Conservation (phyloP, 2,329 filamentous ascomycete species). For the Trichoderma atroviride region DNA sequence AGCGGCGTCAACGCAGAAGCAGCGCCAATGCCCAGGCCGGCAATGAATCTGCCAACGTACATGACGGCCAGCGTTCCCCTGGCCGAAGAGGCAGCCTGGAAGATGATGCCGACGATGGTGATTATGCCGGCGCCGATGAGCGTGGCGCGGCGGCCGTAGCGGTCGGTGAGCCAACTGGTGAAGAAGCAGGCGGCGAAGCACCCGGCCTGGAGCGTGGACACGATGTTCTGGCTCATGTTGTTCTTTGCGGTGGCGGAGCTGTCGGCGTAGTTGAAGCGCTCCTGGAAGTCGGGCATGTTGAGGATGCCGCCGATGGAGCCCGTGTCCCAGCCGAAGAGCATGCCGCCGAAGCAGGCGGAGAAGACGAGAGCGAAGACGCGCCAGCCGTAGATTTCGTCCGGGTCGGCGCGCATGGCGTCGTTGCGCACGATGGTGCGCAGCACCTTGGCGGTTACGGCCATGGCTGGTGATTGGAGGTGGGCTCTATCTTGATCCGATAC, state of each 20-base stretch:
- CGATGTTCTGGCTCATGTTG: slow-evolving; percentile 66
- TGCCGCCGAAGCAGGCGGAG: slow-evolving; percentile 69
- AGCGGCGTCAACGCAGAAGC: slow-evolving; percentile 50
- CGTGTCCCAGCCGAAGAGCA: slow-evolving; percentile 56
- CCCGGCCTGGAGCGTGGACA: slow-evolving; percentile 70
- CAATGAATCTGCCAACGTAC: slow-evolving; percentile 64
- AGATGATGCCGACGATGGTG: slow-evolving; percentile 62
- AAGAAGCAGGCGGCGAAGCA: slow-evolving; percentile 66
- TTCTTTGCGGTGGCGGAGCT: slow-evolving; percentile 41
- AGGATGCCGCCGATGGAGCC: slow-evolving; percentile 70
- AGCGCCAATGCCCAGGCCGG: slow-evolving; percentile 54
- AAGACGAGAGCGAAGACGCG: slow-evolving; percentile 65
- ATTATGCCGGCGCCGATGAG: slow-evolving; percentile 60
- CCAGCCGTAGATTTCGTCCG: slow-evolving; percentile 70
- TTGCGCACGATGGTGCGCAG: slow-evolving; percentile 65
- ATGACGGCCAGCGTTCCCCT: slow-evolving; percentile 61
- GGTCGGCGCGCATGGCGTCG: slow-evolving; percentile 70
- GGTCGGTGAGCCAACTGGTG: slow-evolving; percentile 57
- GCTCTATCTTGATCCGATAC: not conserved
- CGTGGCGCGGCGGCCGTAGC: slow-evolving; percentile 56
- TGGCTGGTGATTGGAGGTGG: slow-evolving; percentile 30
- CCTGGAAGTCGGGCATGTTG: slow-evolving; percentile 60
- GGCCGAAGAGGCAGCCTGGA: slow-evolving; percentile 62
- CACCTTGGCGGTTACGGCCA: slow-evolving; percentile 48
- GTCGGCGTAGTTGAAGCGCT: slow-evolving; percentile 43